These are phyloP conservation scores for Salmacisia buchloeana DNA, from an alignment of 1,284 basidiomycete genomes.

Conservation along the genomic window DNA sequence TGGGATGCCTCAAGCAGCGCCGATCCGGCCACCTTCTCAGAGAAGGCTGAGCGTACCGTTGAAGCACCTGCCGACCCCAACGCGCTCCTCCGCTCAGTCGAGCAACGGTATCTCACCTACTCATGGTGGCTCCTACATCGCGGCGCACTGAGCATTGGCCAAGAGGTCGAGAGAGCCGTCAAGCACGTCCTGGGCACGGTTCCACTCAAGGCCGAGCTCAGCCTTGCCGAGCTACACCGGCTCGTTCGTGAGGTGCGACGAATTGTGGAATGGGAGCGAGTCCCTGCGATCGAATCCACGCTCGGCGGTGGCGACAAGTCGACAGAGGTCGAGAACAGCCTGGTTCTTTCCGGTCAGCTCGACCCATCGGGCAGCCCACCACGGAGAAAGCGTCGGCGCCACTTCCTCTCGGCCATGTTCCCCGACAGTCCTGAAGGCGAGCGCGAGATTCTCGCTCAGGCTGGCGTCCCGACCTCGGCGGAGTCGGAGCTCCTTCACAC, in stretches of 20 bases:
- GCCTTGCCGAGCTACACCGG: slow-evolving; percentile 63
- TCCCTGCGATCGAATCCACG: no score
- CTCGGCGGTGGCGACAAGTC: slow-evolving; percentile 13
- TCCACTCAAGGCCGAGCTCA: slow-evolving; percentile 69
- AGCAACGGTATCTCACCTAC: slow-evolving; percentile 63
- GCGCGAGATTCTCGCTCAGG: slow-evolving; percentile 34
- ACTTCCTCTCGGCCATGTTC: slow-evolving; percentile 49
- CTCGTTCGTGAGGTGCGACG: slow-evolving; percentile 67
- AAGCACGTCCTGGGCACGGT: slow-evolving; percentile 76
- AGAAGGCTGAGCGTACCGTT: not conserved
- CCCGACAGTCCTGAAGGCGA: slow-evolving; percentile 32
- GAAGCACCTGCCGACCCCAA: not conserved
- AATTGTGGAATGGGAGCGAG: slow-evolving; percentile 59
- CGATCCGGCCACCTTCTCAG: not conserved
- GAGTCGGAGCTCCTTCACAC: slow-evolving; percentile 4
- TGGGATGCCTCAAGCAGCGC: not conserved
- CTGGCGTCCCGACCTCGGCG: slow-evolving; percentile 33
- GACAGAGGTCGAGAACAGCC: no score
- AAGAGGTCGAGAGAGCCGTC: slow-evolving; percentile 66
- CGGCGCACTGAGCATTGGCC: slow-evolving; percentile 76
- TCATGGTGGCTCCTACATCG: slow-evolving; percentile 86
- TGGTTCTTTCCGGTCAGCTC: not conserved
- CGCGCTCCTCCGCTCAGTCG: slow-evolving; percentile 4
- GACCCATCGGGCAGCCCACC: not conserved
- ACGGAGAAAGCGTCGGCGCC: slow-evolving; percentile 11